These are phyloP conservation scores for Gymnopilus dilepis DNA, from an alignment of 768 basidiomycete species.

Conservation along the genomic window DNA sequence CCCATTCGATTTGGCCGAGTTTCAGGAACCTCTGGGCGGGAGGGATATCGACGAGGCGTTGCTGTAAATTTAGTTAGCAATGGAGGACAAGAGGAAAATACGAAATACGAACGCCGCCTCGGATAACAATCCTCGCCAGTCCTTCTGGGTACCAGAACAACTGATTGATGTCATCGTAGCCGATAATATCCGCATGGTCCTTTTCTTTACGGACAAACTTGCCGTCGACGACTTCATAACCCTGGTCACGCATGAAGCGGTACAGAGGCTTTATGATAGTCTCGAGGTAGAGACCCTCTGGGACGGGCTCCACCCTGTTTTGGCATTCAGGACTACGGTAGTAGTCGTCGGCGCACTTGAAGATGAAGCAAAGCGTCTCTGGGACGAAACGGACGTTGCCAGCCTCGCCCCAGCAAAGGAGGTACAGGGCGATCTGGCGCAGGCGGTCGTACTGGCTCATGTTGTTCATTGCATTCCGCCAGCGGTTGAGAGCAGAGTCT, in stretches of 20 bases:
- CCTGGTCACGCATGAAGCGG: slow-evolving; percentile 95
- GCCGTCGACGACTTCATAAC: slow-evolving; percentile 93
- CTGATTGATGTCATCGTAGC: slow-evolving; percentile 99
- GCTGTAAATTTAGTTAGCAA: slow-evolving; percentile 46
- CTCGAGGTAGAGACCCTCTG: slow-evolving; percentile 92
- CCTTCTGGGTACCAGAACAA: slow-evolving; percentile 99
- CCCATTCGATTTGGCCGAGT: slow-evolving; percentile 93
- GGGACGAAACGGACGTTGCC: slow-evolving; percentile 97
- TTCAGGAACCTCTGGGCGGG: slow-evolving; percentile 94
- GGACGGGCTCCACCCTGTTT: slow-evolving; percentile 89
- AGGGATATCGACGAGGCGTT: slow-evolving; percentile 88
- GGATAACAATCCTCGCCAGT: slow-evolving; percentile 87
- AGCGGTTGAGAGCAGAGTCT: slow-evolving; percentile 91
- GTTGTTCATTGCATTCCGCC: slow-evolving; percentile 98
- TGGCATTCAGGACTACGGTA: slow-evolving; percentile 98
- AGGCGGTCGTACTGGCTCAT: slow-evolving; percentile 99
- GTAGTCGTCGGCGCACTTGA: slow-evolving; percentile 99
- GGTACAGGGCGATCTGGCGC: slow-evolving; percentile 93
- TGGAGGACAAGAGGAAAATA: slow-evolving; percentile 9
- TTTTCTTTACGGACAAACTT: slow-evolving; percentile 94
- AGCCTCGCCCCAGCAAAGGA: slow-evolving; percentile 98
- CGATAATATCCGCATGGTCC: slow-evolving; percentile 95
- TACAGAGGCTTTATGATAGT: slow-evolving; percentile 94
- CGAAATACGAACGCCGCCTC: slow-evolving; percentile 70
- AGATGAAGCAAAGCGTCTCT: slow-evolving; percentile 98